Conservation (phyloP, 2,329 filamentous ascomycete genomes). For the Aspergillus uvarum region DNA sequence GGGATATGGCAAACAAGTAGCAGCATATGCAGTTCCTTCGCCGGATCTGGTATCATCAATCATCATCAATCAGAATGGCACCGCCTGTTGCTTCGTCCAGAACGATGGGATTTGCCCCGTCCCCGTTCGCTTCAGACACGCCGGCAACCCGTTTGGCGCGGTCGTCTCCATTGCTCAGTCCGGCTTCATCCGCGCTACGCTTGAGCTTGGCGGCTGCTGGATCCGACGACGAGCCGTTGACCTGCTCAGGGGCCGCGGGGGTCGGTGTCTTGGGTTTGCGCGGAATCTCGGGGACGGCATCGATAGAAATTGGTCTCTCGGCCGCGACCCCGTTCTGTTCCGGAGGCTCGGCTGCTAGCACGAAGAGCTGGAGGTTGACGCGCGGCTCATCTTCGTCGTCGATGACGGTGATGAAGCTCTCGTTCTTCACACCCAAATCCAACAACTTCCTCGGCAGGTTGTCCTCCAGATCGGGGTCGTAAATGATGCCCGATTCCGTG, state of each 20-base stretch:
- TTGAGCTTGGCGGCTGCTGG: conserved; percentile 42
- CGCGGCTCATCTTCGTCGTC: conserved; percentile 73
- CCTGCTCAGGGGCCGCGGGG: conserved; percentile 30
- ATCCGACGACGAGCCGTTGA: conserved; percentile 23
- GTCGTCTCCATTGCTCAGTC: conserved; percentile 39
- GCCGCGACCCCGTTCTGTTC: conserved; percentile 12
- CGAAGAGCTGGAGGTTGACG: conserved; percentile 71
- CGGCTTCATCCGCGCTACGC: conserved; percentile 46
- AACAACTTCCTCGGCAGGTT: conserved; percentile 77
- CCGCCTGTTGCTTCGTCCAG: conserved; percentile 56
- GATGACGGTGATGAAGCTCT: conserved; percentile 78
- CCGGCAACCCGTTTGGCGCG: conserved; percentile 41
- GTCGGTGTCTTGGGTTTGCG: conserved; percentile 43
- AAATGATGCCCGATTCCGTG: conserved; percentile 74
- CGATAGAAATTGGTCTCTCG: conserved; percentile 42
- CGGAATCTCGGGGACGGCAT: conserved; percentile 47
- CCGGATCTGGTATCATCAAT: conserved; percentile 9
- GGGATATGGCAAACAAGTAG: neutral
- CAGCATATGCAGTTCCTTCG: neutral
- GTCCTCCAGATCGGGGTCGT: conserved; percentile 84
- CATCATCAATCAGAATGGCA: conserved; percentile 65
- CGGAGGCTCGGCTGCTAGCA: conserved; percentile 38
- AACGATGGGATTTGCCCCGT: conserved; percentile 38
- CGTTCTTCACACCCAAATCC: conserved; percentile 72
- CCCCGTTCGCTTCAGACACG: conserved; percentile 42